These are phyloP conservation scores for Globisporangium irregulare DNA, from an alignment of 352 stramenopile species.

Conservation along the genomic window DNA sequence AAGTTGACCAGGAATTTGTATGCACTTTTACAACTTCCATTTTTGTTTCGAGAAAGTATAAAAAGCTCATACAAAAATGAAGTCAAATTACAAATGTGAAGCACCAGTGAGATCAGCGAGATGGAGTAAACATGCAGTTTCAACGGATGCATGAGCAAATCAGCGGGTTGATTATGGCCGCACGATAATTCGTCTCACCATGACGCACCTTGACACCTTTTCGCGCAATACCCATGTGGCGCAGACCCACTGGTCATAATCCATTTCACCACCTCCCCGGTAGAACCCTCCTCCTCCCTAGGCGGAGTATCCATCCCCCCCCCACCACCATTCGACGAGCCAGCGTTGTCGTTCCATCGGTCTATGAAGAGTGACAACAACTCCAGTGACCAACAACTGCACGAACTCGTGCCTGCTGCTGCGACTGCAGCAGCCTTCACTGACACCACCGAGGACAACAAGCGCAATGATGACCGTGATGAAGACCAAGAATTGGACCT, in stretches of 20 bases:
- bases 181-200: not conserved
- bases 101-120: not conserved
- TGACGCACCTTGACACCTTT: not conserved
- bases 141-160: not conserved
- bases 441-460: not conserved
- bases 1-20: no score
- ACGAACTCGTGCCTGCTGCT: conserved; percentile 8
- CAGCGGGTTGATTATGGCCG: not conserved
- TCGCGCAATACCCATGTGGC: not conserved
- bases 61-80: no score
- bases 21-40: no score
- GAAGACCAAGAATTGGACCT: conserved; percentile 9
- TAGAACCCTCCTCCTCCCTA: not conserved
- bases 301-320: not conserved
- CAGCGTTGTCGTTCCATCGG: not conserved
- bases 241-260: not conserved
- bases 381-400: conserved; percentile 6
- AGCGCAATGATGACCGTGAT: not conserved
- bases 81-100: no score
- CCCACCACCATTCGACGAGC: not conserved
- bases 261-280: not conserved
- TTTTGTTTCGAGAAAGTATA: no score
- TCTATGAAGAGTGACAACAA: conserved; percentile 20
- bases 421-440: not conserved
- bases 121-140: not conserved